Evolutionary conservation across 2,329 filamentous ascomycete genomes (phyloP).

Genomic region (Fragosphaeria purpurea): DNA sequence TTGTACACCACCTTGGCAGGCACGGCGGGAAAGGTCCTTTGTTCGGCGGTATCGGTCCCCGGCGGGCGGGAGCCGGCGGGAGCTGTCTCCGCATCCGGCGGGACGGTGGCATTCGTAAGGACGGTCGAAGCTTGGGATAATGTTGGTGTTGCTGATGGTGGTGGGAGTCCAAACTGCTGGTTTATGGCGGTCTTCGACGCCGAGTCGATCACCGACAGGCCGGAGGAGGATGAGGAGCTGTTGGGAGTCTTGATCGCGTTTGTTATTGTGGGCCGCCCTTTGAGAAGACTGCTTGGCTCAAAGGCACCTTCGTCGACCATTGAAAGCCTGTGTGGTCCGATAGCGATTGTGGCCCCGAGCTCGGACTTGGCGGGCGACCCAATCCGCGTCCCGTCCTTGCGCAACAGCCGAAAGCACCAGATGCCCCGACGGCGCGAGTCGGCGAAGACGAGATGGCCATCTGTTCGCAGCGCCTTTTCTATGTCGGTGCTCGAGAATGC

Average conservation of each 20-base stretch:
- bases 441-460: constrained; percentile 44
- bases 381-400: constrained; percentile 27
- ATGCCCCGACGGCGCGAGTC: constrained; percentile 40
- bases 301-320: constrained; percentile 40
- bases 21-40: constrained; percentile 24
- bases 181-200: constrained; percentile 2
- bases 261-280: constrained; percentile 28
- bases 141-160: no score
- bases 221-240: constrained; percentile 36
- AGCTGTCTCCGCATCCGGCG: not conserved
- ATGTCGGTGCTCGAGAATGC: constrained; percentile 39
- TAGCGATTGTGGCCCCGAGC: constrained; percentile 32
- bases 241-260: constrained; percentile 35
- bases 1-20: constrained; percentile 39
- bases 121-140: no score
- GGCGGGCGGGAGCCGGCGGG: no score
- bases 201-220: constrained; percentile 29
- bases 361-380: constrained; percentile 14
- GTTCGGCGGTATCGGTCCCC: constrained; percentile 11
- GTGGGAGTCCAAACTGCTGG: not conserved
- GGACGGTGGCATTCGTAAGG: no score
- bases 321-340: constrained; percentile 33
- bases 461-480: constrained; percentile 39
- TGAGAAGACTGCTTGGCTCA: constrained; percentile 39
- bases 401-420: constrained; percentile 44